Evolutionary conservation across 495 filamentous ascomycete species (phyloP), one percentile per base, ranked within the genome.

Genomic region (Penicillium alfredii): DNA sequence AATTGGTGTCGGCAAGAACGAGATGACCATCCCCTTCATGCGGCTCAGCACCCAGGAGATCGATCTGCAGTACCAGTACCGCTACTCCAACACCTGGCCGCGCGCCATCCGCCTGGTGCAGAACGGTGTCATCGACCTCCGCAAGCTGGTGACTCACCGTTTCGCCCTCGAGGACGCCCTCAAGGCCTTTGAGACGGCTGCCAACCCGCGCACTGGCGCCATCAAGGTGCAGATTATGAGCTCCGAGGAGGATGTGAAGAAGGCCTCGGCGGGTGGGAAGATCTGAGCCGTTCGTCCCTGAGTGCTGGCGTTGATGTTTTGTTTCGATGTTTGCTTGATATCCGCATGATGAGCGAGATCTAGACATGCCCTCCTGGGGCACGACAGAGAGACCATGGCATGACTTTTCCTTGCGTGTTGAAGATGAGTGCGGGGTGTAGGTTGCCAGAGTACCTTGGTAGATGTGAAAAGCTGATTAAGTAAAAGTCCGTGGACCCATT

Each of bases 11-110:
- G 88, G 88, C 44, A 92, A 84, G 78, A 86, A 86, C 53, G 87
- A 94, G 75, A 88, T 94, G 72, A 83, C 77, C 54, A 82, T 94
- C 44, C 88, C 88, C 23, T 96, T 94, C 64, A 94, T 94, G 87
- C 72, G 86, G 45, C 70, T 86, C 19, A 88, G 82, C 52, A 90
- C 87, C 9, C 75, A 86, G 51, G 90, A 97, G 67, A 80, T 97
- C 50, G 90, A 95, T 59, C 64, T 97, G 38, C 84, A 89, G 66
- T 93, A 94, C 65, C 90, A 95, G 71, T 95, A 97, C 66, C 77
- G 90, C 35, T 95, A 95, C 68, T 74, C 71, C 66, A 97, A 95
- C 69, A 94, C 85, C 30, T 97, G 90, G 90, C 90, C 90, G 30
- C 72, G 83, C 33, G 90, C 90, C 27, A 95, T 97, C 42, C 77